Percentiles rank a stretch among this genome's conserved stretches.
Conservation (phyloP, 2,329 filamentous ascomycete genomes). For the Talaromyces sp. region DNA sequence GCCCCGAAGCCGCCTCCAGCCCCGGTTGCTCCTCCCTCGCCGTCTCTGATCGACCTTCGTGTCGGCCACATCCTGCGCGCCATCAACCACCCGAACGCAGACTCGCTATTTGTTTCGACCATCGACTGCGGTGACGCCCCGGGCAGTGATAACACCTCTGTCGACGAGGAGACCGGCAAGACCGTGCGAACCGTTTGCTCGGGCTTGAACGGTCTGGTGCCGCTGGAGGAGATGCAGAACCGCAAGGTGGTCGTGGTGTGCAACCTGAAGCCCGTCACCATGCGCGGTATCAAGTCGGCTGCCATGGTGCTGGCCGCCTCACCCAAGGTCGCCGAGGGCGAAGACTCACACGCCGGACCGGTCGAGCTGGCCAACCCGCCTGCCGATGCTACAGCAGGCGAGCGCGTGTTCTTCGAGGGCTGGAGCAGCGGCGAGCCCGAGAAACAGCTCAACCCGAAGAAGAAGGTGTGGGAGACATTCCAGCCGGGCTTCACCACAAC, state of each 20-base stretch:
- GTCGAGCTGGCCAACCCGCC: constrained; percentile 90
- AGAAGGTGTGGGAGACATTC: constrained; percentile 97
- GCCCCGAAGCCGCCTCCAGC: constrained; percentile 67
- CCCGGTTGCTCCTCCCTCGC: constrained; percentile 70
- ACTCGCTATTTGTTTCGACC: constrained; percentile 91
- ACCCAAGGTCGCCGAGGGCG: constrained; percentile 74
- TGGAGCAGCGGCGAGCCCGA: constrained; percentile 85
- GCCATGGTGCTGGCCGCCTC: constrained; percentile 96
- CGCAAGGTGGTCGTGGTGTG: constrained; percentile 93
- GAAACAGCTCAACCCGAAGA: constrained; percentile 94
- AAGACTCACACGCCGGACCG: constrained; percentile 78
- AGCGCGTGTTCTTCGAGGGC: constrained; percentile 88
- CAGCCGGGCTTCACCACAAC: constrained; percentile 96
- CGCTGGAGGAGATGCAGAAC: constrained; percentile 92
- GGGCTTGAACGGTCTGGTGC: constrained; percentile 86
- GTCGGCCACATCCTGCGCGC: constrained; percentile 97
- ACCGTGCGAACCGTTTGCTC: constrained; percentile 94
- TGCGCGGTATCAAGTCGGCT: constrained; percentile 77
- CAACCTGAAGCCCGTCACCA: constrained; percentile 98
- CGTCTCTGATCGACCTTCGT: constrained; percentile 84
- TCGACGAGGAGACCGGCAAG: constrained; percentile 78
- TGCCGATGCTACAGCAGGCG: constrained; percentile 70
- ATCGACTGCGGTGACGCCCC: constrained; percentile 88
- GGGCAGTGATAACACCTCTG: constrained; percentile 76
- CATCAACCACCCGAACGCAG: constrained; percentile 90